Base-by-base conservation (phyloP, 352 stramenopile species). In the Saprolegnia parasitica region DNA sequence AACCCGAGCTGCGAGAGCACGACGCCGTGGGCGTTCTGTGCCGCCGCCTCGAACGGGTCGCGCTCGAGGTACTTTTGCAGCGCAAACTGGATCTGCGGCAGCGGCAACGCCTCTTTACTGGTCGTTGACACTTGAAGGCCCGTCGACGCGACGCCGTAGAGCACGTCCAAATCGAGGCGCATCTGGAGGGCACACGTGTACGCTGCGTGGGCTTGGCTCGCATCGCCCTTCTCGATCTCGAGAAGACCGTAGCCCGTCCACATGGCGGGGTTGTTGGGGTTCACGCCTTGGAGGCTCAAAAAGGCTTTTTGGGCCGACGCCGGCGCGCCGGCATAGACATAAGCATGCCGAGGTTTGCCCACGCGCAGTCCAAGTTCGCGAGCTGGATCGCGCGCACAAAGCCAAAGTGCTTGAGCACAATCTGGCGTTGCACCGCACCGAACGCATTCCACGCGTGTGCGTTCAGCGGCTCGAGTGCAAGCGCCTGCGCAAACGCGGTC, bases 291-390 rank as follows among this genome's bases (percentile, higher is more conserved):
- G 15, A 96, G 65, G 42, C 91, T 83, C n/a, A 94, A 73, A 40
- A 96, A 87, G 16, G 84, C 83, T 26, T 88, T 84, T 57, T 89
- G 86, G 10, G 87, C 84, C 47, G 93, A 74, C 9, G 77, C 65
- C 39, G 74, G 56, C 37, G 71, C 18, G 3, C 46, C 73, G 3
- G 89, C 76, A 2, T 64, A 72, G 20, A 91, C 73, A 61, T 94
- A 96, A 96, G 76, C 82, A 94, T 89, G 24, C 86, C 87, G 1
- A 96, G 54, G 71, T 96, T 96, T 16, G 87, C 82, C 86, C 87
- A 96, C 23, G 87, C 82, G 2, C 78, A 79, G 24, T 94, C 85
- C 15, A 71, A 76, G 49, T 78, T 90, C 46, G 61, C 79, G 5
- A 76, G 71, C 71, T 91, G 78, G 21, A 93, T 81, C 0, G 86